Base-by-base conservation (phyloP, 2,329 filamentous ascomycete genomes). In the Blumeria graminis region DNA sequence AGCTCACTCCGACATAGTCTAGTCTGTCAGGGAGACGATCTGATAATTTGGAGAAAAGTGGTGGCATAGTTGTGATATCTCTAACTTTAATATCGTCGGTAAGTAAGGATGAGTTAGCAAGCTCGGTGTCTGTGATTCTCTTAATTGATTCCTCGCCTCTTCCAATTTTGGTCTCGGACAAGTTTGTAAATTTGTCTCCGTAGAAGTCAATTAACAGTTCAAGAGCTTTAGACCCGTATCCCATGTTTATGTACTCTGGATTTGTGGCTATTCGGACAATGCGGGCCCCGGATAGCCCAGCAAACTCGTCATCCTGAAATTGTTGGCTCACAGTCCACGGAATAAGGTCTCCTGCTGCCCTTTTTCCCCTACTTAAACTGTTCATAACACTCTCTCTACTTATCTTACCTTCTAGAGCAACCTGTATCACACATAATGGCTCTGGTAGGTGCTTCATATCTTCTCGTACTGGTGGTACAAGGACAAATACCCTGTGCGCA, bases 301-400 rank as follows among this genome's bases (percentile, higher is more conserved):
- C 92, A 67, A 98, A 98, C 61, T 95, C 88, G 61, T 94, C 87
- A 64, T 98, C 92, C 66, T 96, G 92, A 72, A 94, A 98, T 67
- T 98, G 92, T 67, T 96, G 89, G 67, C 87, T 94, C 60, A 98
- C 86, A 35, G 96, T 77, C 92, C 92, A 98, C 0, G 92, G 92
- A 57, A 98, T 98, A 56, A 98, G 72, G 68, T 98, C 92, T 64
- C 92, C 92, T 41, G 86, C 81, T 1, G 90, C 87, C 62, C 92
- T 77, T 66, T 92, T 85, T 39, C 92, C 93, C 66, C 92, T 79
- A 64, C 85, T 90, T 60, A 98, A 71, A 67, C 86, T 86, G 69
- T 87, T 93, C 58, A 95, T 72, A 3, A 98, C 89, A 65, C 89
- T 96, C 65, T 93, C 83, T 61, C 82, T 80, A 72, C 89, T 95